These are phyloP conservation scores for Hemileia vastatrix DNA, from an alignment of 1,284 basidiomycete genomes.

Conservation along the genomic window DNA sequence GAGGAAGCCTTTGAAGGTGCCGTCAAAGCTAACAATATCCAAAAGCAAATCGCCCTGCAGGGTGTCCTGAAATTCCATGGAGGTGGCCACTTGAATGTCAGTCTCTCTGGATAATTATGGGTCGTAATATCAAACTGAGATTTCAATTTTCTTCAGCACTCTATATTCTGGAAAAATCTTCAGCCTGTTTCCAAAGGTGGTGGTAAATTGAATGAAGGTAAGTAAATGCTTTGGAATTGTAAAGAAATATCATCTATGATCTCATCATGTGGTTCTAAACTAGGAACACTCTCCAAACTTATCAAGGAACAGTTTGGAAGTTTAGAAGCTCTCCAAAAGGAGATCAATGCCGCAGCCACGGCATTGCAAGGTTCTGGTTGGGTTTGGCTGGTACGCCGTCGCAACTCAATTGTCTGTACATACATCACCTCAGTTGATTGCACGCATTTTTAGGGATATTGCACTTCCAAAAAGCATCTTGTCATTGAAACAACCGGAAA, in stretches of 20 bases:
- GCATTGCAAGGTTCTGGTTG: slow-evolving; percentile 95
- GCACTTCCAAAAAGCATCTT: slow-evolving; percentile 60
- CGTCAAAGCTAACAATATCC: slow-evolving; percentile 53
- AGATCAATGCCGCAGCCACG: slow-evolving; percentile 77
- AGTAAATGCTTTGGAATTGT: slow-evolving; percentile 20
- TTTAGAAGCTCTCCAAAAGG: slow-evolving; percentile 63
- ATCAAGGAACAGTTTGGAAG: slow-evolving; percentile 77
- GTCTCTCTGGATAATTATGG: slow-evolving; percentile 3
- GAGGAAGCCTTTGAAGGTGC: slow-evolving; percentile 69
- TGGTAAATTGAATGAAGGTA: slow-evolving; percentile 53
- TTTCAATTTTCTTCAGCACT: slow-evolving; percentile 54
- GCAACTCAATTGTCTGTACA: background rate
- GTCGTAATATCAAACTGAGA: slow-evolving; percentile 55
- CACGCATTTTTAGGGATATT: slow-evolving; percentile 55
- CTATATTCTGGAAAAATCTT: slow-evolving; percentile 98
- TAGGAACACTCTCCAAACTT: slow-evolving; percentile 66
- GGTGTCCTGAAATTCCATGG: slow-evolving; percentile 83
- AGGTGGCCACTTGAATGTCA: slow-evolving; percentile 54
- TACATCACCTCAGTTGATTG: too few relatives aligned
- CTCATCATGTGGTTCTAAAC: background rate
- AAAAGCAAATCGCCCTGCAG: slow-evolving; percentile 75
- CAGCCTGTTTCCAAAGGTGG: slow-evolving; percentile 56
- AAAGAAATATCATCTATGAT: background rate
- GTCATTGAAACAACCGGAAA: slow-evolving; percentile 84
- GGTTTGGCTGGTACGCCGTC: slow-evolving; percentile 64